Evolutionary conservation across 2,329 filamentous ascomycete genomes (phyloP), one percentile per base, ranked within the genome.

Genomic region (Aspergillus neoniger): DNA sequence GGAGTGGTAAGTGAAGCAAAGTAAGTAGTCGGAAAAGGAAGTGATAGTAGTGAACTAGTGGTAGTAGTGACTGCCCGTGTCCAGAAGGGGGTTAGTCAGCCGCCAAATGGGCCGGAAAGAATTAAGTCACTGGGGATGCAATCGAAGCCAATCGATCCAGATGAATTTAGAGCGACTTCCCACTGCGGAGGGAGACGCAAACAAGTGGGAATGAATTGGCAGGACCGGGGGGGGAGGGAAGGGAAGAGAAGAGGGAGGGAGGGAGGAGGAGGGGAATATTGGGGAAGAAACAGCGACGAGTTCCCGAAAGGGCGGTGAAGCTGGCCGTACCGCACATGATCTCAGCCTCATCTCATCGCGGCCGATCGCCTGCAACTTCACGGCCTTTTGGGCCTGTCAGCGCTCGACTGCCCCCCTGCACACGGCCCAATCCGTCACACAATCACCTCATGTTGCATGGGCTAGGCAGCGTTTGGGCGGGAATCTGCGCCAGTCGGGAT

Each of bases 221-320:
- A 9, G 38, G 14, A 21, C 15, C 21, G 39, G 21, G 38, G 38
- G 23, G 41, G 63, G 52, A 59, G 23, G 52, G 30, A 23, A 38
- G 51, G 32, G 55, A 54, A 63, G 63, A 63, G 62, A 64, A 54
- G 30, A 62, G 60, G 58, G 52, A 58, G 63, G 59, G 61, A 63
- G 64, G 60, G 61, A 62, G 61, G 61, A 36, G 32, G 32, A 61
- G 61, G 62, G 30, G 50, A 53, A 36, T 36, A 36, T 36, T 36
- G 30, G 65, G 62, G 55, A 58, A 30, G 28, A 60, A 60, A 57
- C 38, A 55, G 55, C 55, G 58, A 55, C 56, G 62, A 63, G 36
- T 25, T 50, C 28, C 58, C 41, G 61, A 70, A 72, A 69, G 63
- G 68, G 70, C 70, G 69, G 70, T 72, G 69, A 49, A 25, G 21